Evolutionary conservation across 2,329 filamentous ascomycete species (phyloP), one percentile per base, ranked within the genome.

Genomic region (Ceratocystis colombiana): DNA sequence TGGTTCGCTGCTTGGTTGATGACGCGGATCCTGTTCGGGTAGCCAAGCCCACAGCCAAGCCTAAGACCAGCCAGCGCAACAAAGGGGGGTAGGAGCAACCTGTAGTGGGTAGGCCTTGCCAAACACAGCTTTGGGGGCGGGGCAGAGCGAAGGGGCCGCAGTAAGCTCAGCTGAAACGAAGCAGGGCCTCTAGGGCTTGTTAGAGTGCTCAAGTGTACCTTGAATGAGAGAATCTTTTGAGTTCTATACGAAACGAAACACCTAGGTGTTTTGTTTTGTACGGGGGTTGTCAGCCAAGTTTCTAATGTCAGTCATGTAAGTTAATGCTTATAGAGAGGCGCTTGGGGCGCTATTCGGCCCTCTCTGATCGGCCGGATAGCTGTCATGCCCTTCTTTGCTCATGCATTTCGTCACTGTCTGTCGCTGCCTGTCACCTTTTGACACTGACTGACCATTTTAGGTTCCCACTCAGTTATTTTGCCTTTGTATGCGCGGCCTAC

Each of bases 21-120:
- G 53, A 57, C 53, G 53, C 25, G 53, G 53, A 57, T 17, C 15
- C 28, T 57, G 5, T n/a, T 17, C 28, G n/a, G 25, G 25, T 17
- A 57, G 50, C 20, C 53, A 33, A 30, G 53, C 53, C 59, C 59
- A 44, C 22, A 57, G 53, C 53, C 53, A 57, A 33, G 53, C 28
- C 53, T 25, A 57, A 25, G 57, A 10, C 57, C 37, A 61, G 30
- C 20, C 15, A 45, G 59, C n/a, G 45, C 20, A 12, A 15, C 33
- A n/a, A 7, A 33, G 12, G 33, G 28, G 7, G 28, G 5, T 28
- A 57, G 12, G 20, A 57, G 30, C 30, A 30, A 30, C 5, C 6
- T 30, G 30, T 30, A 7, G 30, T 30, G 30, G 6, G 8, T 37
- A 37, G 33, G 33, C 33, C 33, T 37, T 37, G 8, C 3, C 33